A percentile compares a stretch with the other conserved stretches of the same genome.
Evolutionary conservation across 148 eudicot genomes (phyloP).

Genomic region (Polygonum aviculare): DNA sequence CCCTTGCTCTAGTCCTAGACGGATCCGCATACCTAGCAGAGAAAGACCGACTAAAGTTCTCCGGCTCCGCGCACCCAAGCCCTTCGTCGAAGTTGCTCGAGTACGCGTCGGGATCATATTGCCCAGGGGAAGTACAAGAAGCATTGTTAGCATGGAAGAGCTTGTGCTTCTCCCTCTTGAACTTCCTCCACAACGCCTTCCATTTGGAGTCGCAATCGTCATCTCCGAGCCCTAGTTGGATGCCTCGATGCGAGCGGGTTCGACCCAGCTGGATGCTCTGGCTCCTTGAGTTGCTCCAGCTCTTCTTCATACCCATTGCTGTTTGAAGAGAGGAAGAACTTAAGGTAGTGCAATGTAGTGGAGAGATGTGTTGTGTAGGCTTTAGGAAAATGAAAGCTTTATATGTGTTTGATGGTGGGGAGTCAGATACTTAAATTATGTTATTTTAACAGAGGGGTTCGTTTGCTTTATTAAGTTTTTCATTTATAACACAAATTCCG

Average conservation of each 20-base stretch:
- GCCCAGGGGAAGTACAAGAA: not conserved
- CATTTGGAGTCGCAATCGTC: constrained; percentile 22
- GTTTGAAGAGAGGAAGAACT: not conserved
- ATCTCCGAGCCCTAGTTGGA: constrained; percentile 2
- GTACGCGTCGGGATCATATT: constrained; percentile 46
- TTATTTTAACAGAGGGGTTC: not conserved
- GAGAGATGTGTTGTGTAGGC: not conserved
- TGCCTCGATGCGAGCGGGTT: not conserved
- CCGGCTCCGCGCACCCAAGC: constrained; percentile 29
- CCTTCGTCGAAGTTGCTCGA: constrained; percentile 57
- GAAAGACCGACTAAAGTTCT: constrained; percentile 45
- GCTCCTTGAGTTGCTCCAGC: constrained; percentile 26
- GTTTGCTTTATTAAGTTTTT: not conserved
- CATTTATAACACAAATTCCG: not conserved
- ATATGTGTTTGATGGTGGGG: not conserved
- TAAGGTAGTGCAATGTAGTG: not conserved
- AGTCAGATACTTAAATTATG: not conserved
- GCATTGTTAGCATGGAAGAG: constrained; percentile 15
- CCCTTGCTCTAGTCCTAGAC: constrained; percentile 18
- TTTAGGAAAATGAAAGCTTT: not conserved
- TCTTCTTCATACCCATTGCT: constrained; percentile 11
- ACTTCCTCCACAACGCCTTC: constrained; percentile 39
- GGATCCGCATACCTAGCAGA: constrained; percentile 63
- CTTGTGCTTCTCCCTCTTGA: constrained; percentile 28
- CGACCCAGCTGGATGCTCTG: constrained; percentile 38